phyloP scores from a whole-genome alignment of 768 basidiomycete genomes.

The Boletus subcaerulescens region DNA sequence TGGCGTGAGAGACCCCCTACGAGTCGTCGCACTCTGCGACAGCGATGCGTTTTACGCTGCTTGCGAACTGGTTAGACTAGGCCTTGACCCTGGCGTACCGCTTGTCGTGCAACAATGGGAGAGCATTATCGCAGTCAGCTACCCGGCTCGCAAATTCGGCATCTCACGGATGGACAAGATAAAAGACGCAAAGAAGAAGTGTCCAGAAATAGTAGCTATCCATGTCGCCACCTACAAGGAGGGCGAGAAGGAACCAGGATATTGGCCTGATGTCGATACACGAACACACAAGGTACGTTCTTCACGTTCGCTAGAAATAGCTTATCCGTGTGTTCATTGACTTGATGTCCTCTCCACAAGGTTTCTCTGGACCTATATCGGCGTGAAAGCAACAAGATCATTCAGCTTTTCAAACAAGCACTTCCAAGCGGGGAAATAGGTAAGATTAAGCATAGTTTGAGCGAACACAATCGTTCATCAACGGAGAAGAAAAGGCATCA shows the following conservation, averaged over 20 bases:
- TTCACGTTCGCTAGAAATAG: neutral
- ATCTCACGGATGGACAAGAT: conserved; percentile 89
- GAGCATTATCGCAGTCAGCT: conserved; percentile 90
- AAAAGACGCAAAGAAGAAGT: conserved; percentile 79
- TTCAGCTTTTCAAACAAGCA: conserved; percentile 75
- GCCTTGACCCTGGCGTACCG: conserved; percentile 57
- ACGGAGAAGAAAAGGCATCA: conserved; percentile 81
- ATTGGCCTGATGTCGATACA: conserved; percentile 88
- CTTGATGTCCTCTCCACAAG: conserved; percentile 34
- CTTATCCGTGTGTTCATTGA: neutral
- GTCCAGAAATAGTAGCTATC: conserved; percentile 79
- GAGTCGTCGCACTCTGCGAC: conserved; percentile 88
- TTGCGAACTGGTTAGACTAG: conserved; percentile 83
- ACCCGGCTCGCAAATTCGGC: conserved; percentile 88
- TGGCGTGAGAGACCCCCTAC: conserved; percentile 71
- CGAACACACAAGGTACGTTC: conserved; percentile 82
- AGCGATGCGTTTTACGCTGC: conserved; percentile 83
- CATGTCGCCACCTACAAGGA: conserved; percentile 96
- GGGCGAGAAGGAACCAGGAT: conserved; percentile 82
- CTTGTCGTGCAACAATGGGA: conserved; percentile 90
- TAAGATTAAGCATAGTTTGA: conserved; percentile 29
- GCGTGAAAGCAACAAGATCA: conserved; percentile 85
- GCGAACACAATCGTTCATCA: neutral
- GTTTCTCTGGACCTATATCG: conserved; percentile 93
- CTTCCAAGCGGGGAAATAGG: conserved; percentile 82